phyloP scores from a whole-genome alignment of 1,139 yeast genomes.

The Suhomyces ambrosiae region DNA sequence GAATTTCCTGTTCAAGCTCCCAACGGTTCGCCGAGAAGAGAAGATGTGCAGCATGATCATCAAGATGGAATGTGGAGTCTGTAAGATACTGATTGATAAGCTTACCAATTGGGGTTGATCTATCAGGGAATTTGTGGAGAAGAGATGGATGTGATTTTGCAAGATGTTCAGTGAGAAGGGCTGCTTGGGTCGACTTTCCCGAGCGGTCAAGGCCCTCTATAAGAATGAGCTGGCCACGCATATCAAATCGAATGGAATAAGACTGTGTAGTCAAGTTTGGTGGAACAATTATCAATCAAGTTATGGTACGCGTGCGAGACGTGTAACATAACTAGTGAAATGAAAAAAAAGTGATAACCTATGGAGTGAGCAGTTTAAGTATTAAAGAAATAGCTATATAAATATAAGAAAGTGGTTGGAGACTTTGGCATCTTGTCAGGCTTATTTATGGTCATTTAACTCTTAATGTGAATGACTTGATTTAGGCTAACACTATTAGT shows the following conservation, averaged over 20 bases:
- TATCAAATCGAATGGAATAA: neutral
- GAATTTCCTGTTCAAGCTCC: slow-evolving; percentile 67
- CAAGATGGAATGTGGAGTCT: slow-evolving; percentile 48
- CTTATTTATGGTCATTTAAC: no score
- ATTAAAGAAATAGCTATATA: no score
- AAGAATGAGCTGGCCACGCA: slow-evolving; percentile 71
- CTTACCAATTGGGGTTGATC: slow-evolving; percentile 79
- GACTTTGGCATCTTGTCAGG: no score
- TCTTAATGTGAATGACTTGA: neutral
- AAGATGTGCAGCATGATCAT: slow-evolving; percentile 82
- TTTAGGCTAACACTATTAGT: no score
- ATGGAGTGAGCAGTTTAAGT: no score
- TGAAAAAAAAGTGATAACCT: no score
- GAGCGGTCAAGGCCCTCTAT: slow-evolving; percentile 95
- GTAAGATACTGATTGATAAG: slow-evolving; percentile 75
- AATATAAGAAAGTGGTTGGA: no score
- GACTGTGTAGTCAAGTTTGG: no score
- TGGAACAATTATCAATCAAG: no score
- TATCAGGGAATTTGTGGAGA: slow-evolving; percentile 80
- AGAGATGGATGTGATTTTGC: slow-evolving; percentile 30
- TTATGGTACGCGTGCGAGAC: neutral
- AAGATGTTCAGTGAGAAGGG: slow-evolving; percentile 43
- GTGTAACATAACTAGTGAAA: no score
- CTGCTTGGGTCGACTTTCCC: slow-evolving; percentile 91
- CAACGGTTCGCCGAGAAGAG: slow-evolving; percentile 93